phyloP scores from a whole-genome alignment of 1,284 basidiomycete species.

The Xerocomus amazonicus region DNA sequence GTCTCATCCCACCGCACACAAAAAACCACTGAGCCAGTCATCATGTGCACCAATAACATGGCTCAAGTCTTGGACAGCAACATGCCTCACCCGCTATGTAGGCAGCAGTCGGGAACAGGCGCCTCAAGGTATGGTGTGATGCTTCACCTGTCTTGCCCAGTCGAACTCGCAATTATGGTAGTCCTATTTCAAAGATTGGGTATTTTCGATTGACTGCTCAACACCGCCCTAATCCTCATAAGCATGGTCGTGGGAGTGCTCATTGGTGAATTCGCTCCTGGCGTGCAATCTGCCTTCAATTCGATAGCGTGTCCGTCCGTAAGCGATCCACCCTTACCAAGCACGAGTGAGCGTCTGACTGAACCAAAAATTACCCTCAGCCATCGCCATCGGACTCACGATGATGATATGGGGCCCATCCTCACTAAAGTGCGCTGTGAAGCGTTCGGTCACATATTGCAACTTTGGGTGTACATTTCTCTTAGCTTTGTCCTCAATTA shows the following conservation, averaged over 20 bases:
- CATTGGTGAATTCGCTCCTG: constrained; percentile 62
- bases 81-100: no score
- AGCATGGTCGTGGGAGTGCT: constrained; percentile 80
- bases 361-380: constrained; percentile 34
- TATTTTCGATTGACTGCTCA: constrained; percentile 64
- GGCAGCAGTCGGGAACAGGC: no score
- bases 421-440: constrained; percentile 81
- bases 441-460: constrained; percentile 57
- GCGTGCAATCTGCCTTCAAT: constrained; percentile 51
- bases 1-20: no score
- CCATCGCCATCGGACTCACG: constrained; percentile 73
- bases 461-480: constrained; percentile 62
- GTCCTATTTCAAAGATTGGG: constrained; percentile 46
- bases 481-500: constrained; percentile 79
- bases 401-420: constrained; percentile 93
- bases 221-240: constrained; percentile 69
- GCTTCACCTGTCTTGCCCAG: neutral
- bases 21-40: no score
- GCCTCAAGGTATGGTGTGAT: constrained; percentile 1
- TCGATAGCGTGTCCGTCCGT: constrained; percentile 60
- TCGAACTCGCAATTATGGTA: constrained; percentile 15
- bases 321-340: constrained; percentile 30
- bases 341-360: neutral
- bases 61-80: no score
- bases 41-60: no score